Evolutionary conservation across 495 filamentous ascomycete genomes (phyloP).

Genomic region (Penicillium crystallinum): DNA sequence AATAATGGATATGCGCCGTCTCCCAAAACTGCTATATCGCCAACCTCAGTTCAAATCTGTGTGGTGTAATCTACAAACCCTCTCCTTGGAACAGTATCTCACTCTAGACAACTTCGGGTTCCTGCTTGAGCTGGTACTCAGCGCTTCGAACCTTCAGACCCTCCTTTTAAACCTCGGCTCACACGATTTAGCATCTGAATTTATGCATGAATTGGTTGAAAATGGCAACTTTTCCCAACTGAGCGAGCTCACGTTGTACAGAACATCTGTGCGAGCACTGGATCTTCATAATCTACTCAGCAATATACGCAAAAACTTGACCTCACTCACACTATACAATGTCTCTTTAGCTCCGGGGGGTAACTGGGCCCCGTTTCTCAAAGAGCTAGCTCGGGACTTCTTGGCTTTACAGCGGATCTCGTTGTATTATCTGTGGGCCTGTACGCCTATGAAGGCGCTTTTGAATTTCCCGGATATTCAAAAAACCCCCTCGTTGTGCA

Average conservation of each 20-base stretch:
- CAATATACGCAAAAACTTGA: conserved; percentile 9
- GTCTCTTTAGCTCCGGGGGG: conserved; percentile 14
- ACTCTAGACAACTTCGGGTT: conserved; percentile 27
- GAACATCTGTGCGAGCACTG: conserved; percentile 11
- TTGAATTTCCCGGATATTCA: conserved; percentile 19
- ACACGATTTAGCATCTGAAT: conserved; percentile 22
- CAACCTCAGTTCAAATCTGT: conserved; percentile 20
- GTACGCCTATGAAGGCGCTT: conserved; percentile 12
- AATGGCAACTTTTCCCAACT: conserved; percentile 14
- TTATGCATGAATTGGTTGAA: conserved; percentile 26
- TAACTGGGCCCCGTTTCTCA: conserved; percentile 15
- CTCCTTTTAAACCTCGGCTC: conserved; percentile 22
- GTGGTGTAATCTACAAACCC: conserved; percentile 23
- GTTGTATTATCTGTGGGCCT: conserved; percentile 23
- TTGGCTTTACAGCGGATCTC: conserved; percentile 13
- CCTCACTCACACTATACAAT: conserved; percentile 17
- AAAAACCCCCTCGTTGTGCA: conserved; percentile 7
- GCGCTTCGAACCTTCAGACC: conserved; percentile 20
- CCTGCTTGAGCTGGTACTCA: conserved; percentile 23
- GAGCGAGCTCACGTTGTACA: conserved; percentile 20
- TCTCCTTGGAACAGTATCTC: conserved; percentile 25
- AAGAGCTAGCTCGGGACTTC: conserved; percentile 11
- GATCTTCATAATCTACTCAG: conserved; percentile 18
- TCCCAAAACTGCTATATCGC: conserved; percentile 26
- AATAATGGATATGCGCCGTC: conserved; percentile 30